Conservation (phyloP, 306 rosid genomes). For the Medicago arabica region DNA sequence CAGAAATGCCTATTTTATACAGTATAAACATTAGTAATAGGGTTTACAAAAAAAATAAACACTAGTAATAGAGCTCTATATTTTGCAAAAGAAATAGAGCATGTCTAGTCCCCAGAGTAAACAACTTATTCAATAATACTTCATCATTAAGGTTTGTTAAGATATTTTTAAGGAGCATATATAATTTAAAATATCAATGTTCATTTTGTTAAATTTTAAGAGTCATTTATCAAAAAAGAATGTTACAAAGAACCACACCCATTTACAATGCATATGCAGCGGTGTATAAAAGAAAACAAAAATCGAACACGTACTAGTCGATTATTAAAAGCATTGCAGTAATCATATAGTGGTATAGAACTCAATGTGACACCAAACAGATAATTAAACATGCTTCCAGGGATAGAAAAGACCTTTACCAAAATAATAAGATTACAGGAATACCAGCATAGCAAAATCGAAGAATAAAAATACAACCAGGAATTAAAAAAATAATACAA, state of each 20-base stretch:
- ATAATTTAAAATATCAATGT: not conserved
- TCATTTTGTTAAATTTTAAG: not conserved
- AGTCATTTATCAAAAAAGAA: not conserved
- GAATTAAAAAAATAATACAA: slow-evolving; percentile 7
- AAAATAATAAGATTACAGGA: slow-evolving; percentile 40
- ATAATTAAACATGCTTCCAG: slow-evolving; percentile 20
- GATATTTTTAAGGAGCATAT: not conserved
- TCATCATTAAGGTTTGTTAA: not conserved
- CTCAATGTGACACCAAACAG: slow-evolving; percentile 24
- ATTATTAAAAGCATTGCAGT: not conserved
- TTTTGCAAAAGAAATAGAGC: no score
- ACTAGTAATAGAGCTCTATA: no score
- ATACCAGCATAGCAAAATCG: slow-evolving; percentile 36
- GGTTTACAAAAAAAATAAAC: no score
- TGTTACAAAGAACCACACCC: not conserved
- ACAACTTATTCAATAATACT: not conserved
- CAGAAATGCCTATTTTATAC: no score
- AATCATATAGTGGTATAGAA: not conserved
- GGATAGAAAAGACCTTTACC: slow-evolving; percentile 12
- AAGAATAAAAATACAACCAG: not conserved
- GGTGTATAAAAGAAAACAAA: not conserved
- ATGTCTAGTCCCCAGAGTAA: no score
- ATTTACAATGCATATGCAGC: not conserved
- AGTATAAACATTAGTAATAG: no score
- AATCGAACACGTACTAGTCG: not conserved